Base-by-base conservation (phyloP, 177 flowering plant species). In the Vitis hybrid region DNA sequence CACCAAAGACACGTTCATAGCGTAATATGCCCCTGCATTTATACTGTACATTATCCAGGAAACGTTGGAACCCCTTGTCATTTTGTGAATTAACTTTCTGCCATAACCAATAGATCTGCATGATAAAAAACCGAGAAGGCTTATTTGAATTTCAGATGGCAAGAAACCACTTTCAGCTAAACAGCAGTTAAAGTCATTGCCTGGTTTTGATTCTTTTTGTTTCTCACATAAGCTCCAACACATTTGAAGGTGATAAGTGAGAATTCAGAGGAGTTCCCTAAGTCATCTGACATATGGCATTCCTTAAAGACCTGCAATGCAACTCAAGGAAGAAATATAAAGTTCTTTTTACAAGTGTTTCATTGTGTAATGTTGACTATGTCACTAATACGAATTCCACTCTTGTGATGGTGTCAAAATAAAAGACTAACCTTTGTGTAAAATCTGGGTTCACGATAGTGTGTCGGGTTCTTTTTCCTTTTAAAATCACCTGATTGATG, bases 31-130 rank as follows among this genome's bases (percentile, higher is more conserved):
- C 95, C 79, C 61, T 87, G 51, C 75, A 69, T 67, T 89, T 91
- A 31, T 96, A 96, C 83, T 96, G 98, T 22, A 92, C 97, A 75
- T 75, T 90, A 69, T 96, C 99, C 82, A 96, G 83, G 86, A 96
- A 96, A 12, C 79, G 85, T 76, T 96, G 99, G 80, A 94, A 94
- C 4, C 87, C 93, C 66, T 72, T 92, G 66, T 96, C 97, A 49
- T 87, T 89, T 59, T 84, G 76, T 71, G 97, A 88, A 61, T 70
- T 62, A 7, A 94, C 86, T 74, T 96, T 96, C 80, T 92, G 88
- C 95, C 90, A 96, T 68, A 83, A 24, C 99, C 99, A 96, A 85
- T 98, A 94, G 65, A 96, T 90, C 99, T 96, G 86, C 61, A 84
- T 19, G 6, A 75, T 33, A 64, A 31, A 59, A 47, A 68, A 33